Evolutionary conservation across 305 asterid species (phyloP).

Genomic region (Fraxinus velutina): DNA sequence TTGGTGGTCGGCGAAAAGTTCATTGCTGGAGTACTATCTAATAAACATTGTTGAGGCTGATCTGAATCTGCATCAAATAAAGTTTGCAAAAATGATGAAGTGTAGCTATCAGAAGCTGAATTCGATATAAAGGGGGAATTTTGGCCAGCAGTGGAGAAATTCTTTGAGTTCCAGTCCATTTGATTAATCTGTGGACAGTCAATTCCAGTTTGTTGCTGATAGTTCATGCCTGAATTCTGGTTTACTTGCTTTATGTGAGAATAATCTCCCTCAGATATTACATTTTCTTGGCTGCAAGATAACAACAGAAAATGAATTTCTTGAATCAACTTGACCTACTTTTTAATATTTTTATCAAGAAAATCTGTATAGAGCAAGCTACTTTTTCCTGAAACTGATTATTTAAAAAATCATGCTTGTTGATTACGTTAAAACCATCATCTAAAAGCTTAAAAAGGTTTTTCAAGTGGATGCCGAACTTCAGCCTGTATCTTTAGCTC

Average conservation of each 20-base stretch:
- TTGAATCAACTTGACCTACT: background rate
- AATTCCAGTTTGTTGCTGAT: constrained; percentile 27
- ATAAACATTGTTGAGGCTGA: constrained; percentile 24
- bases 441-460: background rate
- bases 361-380: background rate
- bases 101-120: constrained; percentile 39
- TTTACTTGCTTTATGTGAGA: constrained; percentile 3
- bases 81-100: constrained; percentile 39
- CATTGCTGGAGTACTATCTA: constrained; percentile 22
- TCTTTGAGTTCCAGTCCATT: constrained; percentile 23
- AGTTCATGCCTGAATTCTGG: constrained; percentile 31
- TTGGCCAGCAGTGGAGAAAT: constrained; percentile 20
- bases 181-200: constrained; percentile 19
- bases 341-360: constrained; percentile 1
- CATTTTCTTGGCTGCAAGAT: constrained; percentile 25
- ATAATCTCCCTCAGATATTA: background rate
- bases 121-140: constrained; percentile 28
- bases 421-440: background rate
- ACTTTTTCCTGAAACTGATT: background rate
- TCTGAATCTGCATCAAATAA: constrained; percentile 33
- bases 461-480: background rate
- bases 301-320: constrained; percentile 7
- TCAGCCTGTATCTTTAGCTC: background rate
- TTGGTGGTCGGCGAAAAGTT: constrained; percentile 31
- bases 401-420: background rate